A percentile compares a stretch with the other conserved stretches of the same genome.
Conservation (phyloP, 768 basidiomycete genomes). For the Porpolomopsis calyptriformis region DNA sequence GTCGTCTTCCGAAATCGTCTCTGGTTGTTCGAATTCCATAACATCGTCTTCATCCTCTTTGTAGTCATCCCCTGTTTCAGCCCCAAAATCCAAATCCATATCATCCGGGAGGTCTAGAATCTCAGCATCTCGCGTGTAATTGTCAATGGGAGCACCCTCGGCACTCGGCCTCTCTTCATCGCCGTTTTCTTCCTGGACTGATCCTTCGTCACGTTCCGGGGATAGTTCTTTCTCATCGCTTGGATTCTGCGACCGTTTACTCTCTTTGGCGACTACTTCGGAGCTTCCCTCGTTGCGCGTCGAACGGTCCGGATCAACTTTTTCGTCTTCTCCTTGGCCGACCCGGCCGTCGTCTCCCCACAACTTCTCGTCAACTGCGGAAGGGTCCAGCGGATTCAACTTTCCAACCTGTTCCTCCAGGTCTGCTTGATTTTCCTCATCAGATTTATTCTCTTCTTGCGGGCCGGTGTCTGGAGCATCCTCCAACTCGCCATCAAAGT, state of each 20-base stretch:
- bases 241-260: slow-evolving; percentile 21
- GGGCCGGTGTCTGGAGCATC: slow-evolving; percentile 64
- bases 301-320: slow-evolving; percentile 52
- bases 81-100: slow-evolving; percentile 45
- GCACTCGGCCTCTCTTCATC: slow-evolving; percentile 32
- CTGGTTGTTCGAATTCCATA: slow-evolving; percentile 16
- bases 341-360: slow-evolving; percentile 83
- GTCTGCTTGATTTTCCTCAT: slow-evolving; percentile 45
- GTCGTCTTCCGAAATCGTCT: slow-evolving; percentile 17
- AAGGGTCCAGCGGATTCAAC: slow-evolving; percentile 72
- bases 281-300: slow-evolving; percentile 37
- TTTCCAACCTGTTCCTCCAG: slow-evolving; percentile 79
- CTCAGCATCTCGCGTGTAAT: slow-evolving; percentile 67
- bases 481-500: slow-evolving; percentile 80
- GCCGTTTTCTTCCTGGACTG: slow-evolving; percentile 10
- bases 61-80: slow-evolving; percentile 26
- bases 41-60: slow-evolving; percentile 27
- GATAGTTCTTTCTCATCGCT: slow-evolving; percentile 18
- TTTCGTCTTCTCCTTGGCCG: slow-evolving; percentile 37
- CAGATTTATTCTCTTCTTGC: slow-evolving; percentile 40
- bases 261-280: slow-evolving; percentile 76
- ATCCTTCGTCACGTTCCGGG: slow-evolving; percentile 16
- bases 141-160: slow-evolving; percentile 62
- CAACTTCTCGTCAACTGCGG: slow-evolving; percentile 88
- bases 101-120: slow-evolving; percentile 86